Evolutionary conservation across 495 filamentous ascomycete genomes (phyloP).

Genomic region (Xylaria longipes): DNA sequence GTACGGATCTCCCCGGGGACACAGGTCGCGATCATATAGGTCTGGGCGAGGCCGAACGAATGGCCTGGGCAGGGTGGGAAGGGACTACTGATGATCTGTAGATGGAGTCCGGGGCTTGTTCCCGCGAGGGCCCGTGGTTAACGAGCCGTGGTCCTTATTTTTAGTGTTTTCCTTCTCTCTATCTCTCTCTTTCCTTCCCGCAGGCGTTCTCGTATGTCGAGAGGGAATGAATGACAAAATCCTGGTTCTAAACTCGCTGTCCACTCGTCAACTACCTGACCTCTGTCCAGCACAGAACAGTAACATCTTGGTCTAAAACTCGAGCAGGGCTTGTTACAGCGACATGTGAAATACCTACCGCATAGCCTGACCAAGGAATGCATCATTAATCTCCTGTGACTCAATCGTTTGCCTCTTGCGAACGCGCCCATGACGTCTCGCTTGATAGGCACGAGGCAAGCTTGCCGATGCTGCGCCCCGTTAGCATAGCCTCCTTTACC

Average conservation of each 20-base stretch:
- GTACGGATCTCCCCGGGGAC: slow-evolving; percentile 1
- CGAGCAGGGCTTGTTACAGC: neutral
- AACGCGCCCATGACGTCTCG: neutral
- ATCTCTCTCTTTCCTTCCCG: slow-evolving; percentile 10
- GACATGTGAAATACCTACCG: neutral
- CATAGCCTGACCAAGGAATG: neutral
- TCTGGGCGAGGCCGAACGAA: slow-evolving; percentile 10
- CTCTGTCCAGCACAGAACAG: neutral
- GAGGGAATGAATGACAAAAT: slow-evolving; percentile 21
- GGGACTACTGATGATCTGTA: slow-evolving; percentile 14
- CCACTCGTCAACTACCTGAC: neutral
- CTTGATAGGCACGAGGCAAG: neutral
- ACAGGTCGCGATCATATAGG: neutral
- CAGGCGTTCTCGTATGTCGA: slow-evolving; percentile 27
- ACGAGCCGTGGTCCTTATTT: slow-evolving; percentile 15
- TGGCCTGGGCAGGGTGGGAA: slow-evolving; percentile 11
- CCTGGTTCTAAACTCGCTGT: neutral
- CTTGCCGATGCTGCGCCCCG: slow-evolving; percentile 16
- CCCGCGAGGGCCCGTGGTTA: slow-evolving; percentile 3
- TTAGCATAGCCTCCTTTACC: slow-evolving; percentile 26
- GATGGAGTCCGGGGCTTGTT: neutral
- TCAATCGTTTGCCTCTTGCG: neutral
- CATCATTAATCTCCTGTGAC: neutral
- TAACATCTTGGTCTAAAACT: neutral
- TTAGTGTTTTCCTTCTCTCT: slow-evolving; percentile 9